These are phyloP conservation scores for Hexamita inflata DNA, from an alignment of 208 protist species.

Conservation along the genomic window DNA sequence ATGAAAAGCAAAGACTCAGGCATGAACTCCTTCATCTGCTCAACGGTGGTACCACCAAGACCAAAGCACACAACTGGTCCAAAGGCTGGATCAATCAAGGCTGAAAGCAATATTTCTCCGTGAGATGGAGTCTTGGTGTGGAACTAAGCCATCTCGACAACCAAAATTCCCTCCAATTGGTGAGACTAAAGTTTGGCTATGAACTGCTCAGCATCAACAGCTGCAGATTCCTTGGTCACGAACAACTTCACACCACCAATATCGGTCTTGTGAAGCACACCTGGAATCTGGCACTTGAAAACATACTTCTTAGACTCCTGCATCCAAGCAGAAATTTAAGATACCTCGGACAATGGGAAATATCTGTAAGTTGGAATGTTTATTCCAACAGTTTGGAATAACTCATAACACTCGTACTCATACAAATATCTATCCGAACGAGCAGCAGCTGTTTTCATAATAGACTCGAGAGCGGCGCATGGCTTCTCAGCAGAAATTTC, in stretches of 20 bases:
- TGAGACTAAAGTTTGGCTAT: neutral
- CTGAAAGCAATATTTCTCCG: neutral
- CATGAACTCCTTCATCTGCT: constrained; percentile 6
- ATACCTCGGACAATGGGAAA: neutral
- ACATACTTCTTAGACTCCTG: neutral
- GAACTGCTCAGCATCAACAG: neutral
- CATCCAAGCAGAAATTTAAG: too few relatives aligned
- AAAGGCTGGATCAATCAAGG: neutral
- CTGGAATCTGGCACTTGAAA: neutral
- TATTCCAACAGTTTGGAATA: neutral
- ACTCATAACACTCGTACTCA: constrained; percentile 9
- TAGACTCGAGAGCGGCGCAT: neutral
- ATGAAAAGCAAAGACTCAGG: neutral
- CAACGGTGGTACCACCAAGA: constrained; percentile 23
- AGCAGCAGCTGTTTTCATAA: neutral
- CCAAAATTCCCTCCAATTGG: neutral
- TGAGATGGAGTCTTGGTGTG: neutral
- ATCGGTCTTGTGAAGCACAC: constrained; percentile 11
- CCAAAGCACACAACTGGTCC: constrained; percentile 21
- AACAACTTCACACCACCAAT: neutral
- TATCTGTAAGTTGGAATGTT: neutral
- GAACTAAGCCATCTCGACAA: constrained; percentile 1
- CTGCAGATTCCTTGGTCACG: neutral
- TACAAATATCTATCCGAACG: neutral
- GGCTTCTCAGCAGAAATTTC: too few relatives aligned